A percentile compares a stretch with the other conserved stretches of the same genome.
Conservation (phyloP, 345 rosid species). For the Rhodamnia argentea region DNA sequence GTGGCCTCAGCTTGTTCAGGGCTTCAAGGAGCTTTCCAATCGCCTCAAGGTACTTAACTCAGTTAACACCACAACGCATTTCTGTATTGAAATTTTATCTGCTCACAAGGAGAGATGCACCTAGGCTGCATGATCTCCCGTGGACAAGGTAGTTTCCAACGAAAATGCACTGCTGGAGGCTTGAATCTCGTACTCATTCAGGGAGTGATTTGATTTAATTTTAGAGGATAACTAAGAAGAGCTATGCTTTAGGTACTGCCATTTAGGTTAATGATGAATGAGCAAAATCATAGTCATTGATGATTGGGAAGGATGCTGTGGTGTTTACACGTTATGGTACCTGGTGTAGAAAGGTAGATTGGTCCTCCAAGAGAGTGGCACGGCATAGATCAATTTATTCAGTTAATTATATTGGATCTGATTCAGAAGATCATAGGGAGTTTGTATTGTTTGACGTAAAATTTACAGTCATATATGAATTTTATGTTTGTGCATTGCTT, state of each 20-base stretch:
- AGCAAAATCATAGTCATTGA: not conserved
- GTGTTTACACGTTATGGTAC: not conserved
- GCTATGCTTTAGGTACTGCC: not conserved
- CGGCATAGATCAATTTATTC: not conserved
- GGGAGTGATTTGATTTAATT: not conserved
- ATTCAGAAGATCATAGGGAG: not conserved
- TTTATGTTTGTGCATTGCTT: not conserved
- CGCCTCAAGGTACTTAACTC: constrained; percentile 60
- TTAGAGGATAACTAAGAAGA: not conserved
- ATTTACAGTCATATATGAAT: not conserved
- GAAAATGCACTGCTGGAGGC: not conserved
- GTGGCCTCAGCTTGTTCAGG: constrained; percentile 98
- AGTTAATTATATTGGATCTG: not conserved
- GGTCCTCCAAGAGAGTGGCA: not conserved
- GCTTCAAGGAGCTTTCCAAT: constrained; percentile 87
- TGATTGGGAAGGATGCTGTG: not conserved
- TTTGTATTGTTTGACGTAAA: not conserved
- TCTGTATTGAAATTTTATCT: not conserved
- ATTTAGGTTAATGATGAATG: not conserved
- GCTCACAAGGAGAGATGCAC: not conserved
- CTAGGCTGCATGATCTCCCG: not conserved
- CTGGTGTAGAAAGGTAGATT: not conserved
- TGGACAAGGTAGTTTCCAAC: not conserved
- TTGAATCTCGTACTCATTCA: not conserved
- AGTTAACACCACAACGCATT: not conserved